Evolutionary conservation across 139 green algal genomes (phyloP).

Genomic region (Pleodorina starrii): DNA sequence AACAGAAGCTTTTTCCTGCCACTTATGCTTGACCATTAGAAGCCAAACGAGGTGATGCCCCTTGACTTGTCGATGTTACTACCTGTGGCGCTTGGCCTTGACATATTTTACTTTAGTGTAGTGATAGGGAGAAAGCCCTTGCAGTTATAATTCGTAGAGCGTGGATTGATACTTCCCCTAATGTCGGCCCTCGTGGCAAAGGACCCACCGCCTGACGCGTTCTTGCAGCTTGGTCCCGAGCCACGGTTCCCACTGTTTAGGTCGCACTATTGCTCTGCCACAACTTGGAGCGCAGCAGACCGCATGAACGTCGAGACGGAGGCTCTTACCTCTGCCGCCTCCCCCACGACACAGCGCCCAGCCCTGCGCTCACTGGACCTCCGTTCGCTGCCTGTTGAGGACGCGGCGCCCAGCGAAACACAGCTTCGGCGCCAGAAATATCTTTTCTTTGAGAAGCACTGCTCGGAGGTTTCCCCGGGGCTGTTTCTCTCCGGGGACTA

Average conservation of each 20-base stretch:
- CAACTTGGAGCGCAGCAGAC: not conserved
- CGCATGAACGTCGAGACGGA: not conserved
- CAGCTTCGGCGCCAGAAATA: conserved; percentile 81
- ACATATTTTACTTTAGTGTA: no score
- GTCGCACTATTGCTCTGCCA: conserved; percentile 8
- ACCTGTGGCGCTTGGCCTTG: no score
- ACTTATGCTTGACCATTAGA: no score
- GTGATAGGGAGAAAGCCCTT: no score
- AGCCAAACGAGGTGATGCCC: no score
- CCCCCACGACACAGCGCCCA: conserved; percentile 8
- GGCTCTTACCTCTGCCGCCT: not conserved
- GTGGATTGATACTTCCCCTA: not conserved
- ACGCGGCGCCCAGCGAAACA: conserved; percentile 74
- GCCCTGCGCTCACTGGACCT: conserved; percentile 66
- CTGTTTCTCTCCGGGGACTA: conserved; percentile 90
- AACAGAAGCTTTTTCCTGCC: no score
- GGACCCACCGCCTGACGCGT: conserved; percentile 19
- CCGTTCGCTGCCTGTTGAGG: conserved; percentile 63
- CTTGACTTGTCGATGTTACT: no score
- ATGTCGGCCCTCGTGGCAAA: conserved; percentile 33
- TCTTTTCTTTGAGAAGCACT: conserved; percentile 80
- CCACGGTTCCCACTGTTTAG: conserved; percentile 25
- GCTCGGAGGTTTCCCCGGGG: conserved; percentile 79
- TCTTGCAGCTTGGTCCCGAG: not conserved
- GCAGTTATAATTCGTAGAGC: not conserved